Percentiles rank a stretch among this genome's conserved stretches.
These are phyloP conservation scores for Choiromyces venosus DNA, from an alignment of 495 filamentous ascomycete species.

Conservation along the genomic window DNA sequence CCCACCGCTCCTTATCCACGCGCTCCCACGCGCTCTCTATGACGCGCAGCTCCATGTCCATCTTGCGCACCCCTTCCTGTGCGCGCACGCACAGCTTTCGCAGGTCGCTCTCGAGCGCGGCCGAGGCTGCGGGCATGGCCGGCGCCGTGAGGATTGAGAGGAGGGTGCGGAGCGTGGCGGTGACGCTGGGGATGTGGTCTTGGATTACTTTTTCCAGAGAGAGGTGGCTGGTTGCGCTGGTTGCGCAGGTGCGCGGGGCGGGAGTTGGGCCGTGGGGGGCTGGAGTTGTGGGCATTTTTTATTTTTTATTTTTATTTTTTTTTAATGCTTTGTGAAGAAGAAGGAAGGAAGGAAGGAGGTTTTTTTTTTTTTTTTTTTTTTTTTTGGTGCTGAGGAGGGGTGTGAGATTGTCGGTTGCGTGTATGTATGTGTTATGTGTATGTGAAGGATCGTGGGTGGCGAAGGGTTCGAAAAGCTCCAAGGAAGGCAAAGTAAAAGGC, in stretches of 20 bases:
- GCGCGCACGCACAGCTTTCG: conserved; percentile 27
- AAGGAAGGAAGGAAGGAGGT: neutral
- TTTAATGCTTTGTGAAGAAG: too few species aligned
- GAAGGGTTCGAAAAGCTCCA: too few species aligned
- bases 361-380: too few species aligned
- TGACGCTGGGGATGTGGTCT: conserved; percentile 36
- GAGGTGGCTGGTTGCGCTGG: conserved; percentile 14
- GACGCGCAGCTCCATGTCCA: conserved; percentile 33
- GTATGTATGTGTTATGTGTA: too few species aligned
- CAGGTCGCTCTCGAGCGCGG: conserved; percentile 26
- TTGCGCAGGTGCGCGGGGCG: neutral
- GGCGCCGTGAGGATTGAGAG: conserved; percentile 17
- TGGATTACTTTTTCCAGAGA: conserved; percentile 37
- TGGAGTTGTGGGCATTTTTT: neutral
- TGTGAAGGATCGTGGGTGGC: too few species aligned
- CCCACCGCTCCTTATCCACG: conserved; percentile 35
- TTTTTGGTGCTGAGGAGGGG: too few species aligned
- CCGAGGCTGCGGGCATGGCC: conserved; percentile 4
- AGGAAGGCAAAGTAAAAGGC: too few species aligned
- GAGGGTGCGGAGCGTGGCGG: conserved; percentile 21
- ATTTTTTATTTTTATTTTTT: too few species aligned
- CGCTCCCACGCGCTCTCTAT: conserved; percentile 31
- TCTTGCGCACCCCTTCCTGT: conserved; percentile 33
- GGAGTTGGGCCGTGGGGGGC: neutral
- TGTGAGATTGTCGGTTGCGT: too few species aligned